phyloP scores from a whole-genome alignment of 345 rosid species.

The Linum tenue region DNA sequence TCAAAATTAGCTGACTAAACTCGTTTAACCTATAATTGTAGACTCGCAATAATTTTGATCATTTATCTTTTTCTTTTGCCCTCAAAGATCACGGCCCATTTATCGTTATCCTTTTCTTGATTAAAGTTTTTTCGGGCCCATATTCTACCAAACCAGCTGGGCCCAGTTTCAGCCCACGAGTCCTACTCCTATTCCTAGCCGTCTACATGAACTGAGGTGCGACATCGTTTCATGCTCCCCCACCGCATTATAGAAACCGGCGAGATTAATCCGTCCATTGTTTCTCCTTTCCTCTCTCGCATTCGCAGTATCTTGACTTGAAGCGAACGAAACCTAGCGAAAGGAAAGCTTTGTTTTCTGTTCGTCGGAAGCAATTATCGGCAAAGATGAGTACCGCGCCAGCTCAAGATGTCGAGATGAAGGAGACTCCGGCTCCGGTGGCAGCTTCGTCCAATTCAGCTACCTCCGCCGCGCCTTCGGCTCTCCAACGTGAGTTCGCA shows the following conservation, averaged over 20 bases:
- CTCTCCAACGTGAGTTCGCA: slow-evolving; percentile 39
- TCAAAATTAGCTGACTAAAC: too few relatives aligned
- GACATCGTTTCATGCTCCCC: background rate
- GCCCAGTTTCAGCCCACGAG: too few relatives aligned
- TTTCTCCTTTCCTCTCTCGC: background rate
- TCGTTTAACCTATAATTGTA: too few relatives aligned
- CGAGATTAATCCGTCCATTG: too few relatives aligned
- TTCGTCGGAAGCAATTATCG: background rate
- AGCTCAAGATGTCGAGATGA: slow-evolving; percentile 82
- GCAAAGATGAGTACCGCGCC: slow-evolving; percentile 12
- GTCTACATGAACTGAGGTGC: background rate
- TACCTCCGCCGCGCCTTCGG: slow-evolving; percentile 45
- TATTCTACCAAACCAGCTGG: too few relatives aligned
- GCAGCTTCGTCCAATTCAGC: slow-evolving; percentile 36
- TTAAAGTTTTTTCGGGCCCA: too few relatives aligned
- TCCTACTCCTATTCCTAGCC: too few relatives aligned
- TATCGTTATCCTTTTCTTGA: too few relatives aligned
- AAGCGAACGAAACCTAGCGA: background rate
- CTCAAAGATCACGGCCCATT: too few relatives aligned
- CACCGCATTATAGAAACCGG: too few relatives aligned
- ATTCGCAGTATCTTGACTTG: background rate
- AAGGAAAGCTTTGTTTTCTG: background rate
- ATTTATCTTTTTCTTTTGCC: too few relatives aligned
- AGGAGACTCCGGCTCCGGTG: slow-evolving; percentile 37
- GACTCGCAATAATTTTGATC: too few relatives aligned